A percentile compares a stretch with the other conserved stretches of the same genome.
Conservation (phyloP, 441 rosid genomes). For the Eugenia klotzschiana region DNA sequence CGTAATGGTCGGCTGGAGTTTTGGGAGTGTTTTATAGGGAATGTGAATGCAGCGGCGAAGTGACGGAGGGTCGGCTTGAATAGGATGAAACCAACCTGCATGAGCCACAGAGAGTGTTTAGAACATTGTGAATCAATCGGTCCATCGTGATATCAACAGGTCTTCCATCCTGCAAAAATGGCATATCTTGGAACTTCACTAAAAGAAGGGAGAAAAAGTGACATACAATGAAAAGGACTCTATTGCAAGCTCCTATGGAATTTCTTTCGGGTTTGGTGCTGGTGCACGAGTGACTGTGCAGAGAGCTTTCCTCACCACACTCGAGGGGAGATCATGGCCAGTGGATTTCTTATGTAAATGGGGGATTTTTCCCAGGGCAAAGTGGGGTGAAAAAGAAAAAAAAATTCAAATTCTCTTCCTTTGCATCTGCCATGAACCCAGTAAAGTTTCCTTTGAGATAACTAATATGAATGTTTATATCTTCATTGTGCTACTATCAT, state of each 20-base stretch:
- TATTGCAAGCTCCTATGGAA: no score
- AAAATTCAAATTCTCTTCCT: neutral
- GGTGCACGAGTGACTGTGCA: no score
- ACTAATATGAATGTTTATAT: neutral
- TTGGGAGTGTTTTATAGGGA: neutral
- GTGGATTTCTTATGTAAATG: neutral
- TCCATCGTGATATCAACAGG: neutral
- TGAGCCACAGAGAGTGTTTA: neutral
- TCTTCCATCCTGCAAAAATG: no score
- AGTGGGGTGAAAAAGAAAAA: neutral
- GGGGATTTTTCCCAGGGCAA: neutral
- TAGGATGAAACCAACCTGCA: neutral
- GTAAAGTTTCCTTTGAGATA: neutral
- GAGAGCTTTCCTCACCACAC: no score
- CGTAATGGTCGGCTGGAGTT: neutral
- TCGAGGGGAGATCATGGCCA: neutral
- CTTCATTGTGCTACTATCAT: neutral
- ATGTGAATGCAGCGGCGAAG: neutral
- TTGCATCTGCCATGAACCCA: neutral
- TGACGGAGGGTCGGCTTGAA: neutral
- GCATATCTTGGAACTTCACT: no score
- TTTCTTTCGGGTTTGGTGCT: no score
- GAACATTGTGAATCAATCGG: neutral
- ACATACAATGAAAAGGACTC: no score
- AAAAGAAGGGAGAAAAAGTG: no score